Evolutionary conservation across 495 filamentous ascomycete genomes (phyloP).

Genomic region (Parathielavia appendiculata): DNA sequence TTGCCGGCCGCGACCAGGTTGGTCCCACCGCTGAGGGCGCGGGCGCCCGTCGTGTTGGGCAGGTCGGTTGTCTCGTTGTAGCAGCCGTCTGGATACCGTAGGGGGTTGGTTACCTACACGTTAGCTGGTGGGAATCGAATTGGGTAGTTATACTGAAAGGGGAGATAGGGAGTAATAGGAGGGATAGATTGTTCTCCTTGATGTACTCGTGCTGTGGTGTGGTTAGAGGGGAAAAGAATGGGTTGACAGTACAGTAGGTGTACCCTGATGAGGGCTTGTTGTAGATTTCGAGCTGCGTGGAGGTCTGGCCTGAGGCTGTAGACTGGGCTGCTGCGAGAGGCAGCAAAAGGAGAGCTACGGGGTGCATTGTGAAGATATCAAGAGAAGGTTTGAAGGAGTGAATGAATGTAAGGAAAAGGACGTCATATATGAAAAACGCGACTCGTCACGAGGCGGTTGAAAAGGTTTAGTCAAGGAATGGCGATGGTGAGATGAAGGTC

Average conservation of each 20-base stretch:
- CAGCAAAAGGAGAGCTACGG: not conserved
- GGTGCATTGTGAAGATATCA: not conserved
- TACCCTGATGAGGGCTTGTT: slow-evolving; percentile 19
- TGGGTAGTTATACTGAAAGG: too few relatives aligned
- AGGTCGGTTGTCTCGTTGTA: slow-evolving; percentile 44
- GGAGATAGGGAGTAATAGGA: too few relatives aligned
- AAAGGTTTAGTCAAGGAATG: not conserved
- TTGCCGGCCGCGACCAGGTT: slow-evolving; percentile 24
- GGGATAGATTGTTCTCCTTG: slow-evolving; percentile 14
- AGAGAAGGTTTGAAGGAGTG: not conserved
- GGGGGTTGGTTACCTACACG: too few relatives aligned
- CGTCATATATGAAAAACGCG: not conserved
- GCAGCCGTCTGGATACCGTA: slow-evolving; percentile 33
- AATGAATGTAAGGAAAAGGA: not conserved
- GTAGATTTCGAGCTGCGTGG: slow-evolving; percentile 1
- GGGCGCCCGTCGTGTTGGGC: slow-evolving; percentile 24
- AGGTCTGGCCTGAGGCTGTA: not conserved
- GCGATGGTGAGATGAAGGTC: not conserved
- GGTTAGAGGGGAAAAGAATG: too few relatives aligned
- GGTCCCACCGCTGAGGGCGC: slow-evolving; percentile 35
- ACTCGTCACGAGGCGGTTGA: not conserved
- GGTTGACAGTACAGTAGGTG: slow-evolving; percentile 15
- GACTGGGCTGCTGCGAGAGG: not conserved
- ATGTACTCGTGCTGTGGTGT: too few relatives aligned
- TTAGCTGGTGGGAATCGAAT: too few relatives aligned